Percentiles rank a stretch among this genome's conserved stretches.
Conservation (phyloP, 768 basidiomycete species). For the Fomitopsis serialis region DNA sequence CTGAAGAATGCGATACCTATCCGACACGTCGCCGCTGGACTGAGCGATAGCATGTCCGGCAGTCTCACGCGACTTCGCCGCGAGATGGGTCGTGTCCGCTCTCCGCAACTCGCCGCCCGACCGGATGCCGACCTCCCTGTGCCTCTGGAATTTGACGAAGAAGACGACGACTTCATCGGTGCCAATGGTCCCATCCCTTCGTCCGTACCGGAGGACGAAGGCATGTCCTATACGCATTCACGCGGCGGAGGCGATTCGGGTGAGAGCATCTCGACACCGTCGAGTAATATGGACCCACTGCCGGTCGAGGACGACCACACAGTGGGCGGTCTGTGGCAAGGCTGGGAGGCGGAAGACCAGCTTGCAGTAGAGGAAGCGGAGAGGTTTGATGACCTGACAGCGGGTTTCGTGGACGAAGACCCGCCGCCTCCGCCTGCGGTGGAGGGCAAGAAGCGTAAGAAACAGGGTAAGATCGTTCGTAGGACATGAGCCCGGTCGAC, state of each 20-base stretch:
- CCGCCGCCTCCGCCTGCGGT: constrained; percentile 6
- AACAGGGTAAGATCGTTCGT: no score
- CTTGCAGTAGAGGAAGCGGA: constrained; percentile 29
- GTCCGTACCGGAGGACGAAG: constrained; percentile 9
- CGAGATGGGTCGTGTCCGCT: constrained; percentile 48
- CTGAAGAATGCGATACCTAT: constrained; percentile 51
- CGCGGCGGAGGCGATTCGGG: constrained; percentile 26
- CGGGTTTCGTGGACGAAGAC: constrained; percentile 31
- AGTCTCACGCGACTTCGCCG: constrained; percentile 54
- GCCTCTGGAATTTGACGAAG: constrained; percentile 59
- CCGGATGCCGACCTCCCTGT: constrained; percentile 26
- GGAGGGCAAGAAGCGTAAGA: no score
- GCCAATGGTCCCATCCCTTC: not conserved
- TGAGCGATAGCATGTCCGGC: constrained; percentile 54
- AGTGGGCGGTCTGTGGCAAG: constrained; percentile 18
- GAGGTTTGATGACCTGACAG: constrained; percentile 31
- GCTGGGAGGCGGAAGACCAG: constrained; percentile 27
- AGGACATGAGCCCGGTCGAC: no score
- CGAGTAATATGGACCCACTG: constrained; percentile 28
- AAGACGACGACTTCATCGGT: constrained; percentile 56
- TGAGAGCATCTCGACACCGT: constrained; percentile 33
- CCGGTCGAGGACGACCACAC: constrained; percentile 16
- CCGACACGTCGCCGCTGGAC: constrained; percentile 41
- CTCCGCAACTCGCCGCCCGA: constrained; percentile 31
- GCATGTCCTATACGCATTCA: constrained; percentile 16